Conservation (phyloP, 2,329 filamentous ascomycete genomes). For the Venturia nashicola region DNA sequence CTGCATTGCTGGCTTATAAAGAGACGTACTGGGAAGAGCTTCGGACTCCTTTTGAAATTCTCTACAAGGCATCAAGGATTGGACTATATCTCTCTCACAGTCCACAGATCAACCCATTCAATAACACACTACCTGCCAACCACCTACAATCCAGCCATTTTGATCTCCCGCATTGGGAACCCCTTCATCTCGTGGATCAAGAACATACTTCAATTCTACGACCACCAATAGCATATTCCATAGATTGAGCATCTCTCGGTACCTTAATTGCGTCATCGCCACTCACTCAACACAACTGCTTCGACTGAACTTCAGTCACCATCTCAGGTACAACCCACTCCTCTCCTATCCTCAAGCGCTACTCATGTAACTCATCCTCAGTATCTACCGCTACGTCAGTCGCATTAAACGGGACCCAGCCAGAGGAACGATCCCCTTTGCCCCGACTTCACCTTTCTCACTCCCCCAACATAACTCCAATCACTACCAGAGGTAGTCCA, state of each 20-base stretch:
- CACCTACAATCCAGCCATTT: too few species aligned
- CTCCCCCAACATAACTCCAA: background rate
- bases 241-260: background rate
- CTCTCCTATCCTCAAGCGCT: background rate
- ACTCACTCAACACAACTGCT: background rate
- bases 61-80: too few species aligned
- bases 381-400: background rate
- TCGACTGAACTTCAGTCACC: background rate
- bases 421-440: background rate
- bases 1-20: background rate
- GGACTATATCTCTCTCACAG: too few species aligned
- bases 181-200: too few species aligned
- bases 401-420: background rate
- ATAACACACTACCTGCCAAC: too few species aligned
- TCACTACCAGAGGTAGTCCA: background rate
- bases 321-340: background rate
- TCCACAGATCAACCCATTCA: too few species aligned
- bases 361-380: background rate
- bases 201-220: too few species aligned
- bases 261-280: background rate
- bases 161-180: too few species aligned
- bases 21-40: background rate
- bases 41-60: too few species aligned
- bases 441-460: background rate
- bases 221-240: background rate